Evolutionary conservation across 768 basidiomycete genomes (phyloP), one percentile per base, ranked within the genome.

Genomic region (Boletus barrowsii): DNA sequence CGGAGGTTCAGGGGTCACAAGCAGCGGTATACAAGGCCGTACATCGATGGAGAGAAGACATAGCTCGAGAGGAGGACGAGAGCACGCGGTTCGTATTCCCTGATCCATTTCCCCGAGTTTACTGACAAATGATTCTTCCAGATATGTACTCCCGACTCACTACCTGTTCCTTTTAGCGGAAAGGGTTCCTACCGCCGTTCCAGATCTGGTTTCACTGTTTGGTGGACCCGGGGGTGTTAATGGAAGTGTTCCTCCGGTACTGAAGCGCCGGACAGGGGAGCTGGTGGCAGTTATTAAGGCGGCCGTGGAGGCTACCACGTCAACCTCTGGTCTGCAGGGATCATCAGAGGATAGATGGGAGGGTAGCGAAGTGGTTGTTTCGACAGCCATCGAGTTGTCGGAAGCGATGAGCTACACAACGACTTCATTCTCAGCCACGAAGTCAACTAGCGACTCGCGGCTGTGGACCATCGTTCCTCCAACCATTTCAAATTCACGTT

Each of bases 61-160:
- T 85, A 2, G 90, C 91, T 3, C 76, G 91, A 47, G 83, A 86
- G 52, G 89, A 93, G 62, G 95, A 98, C 66, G 94, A 97, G 70
- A 90, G 90, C 64, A 80, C 81, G 10, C 75, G 87, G 86, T 93
- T 66, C 42, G 82, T 72, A 4, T 33, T 50, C 33, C n/a, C 36
- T 40, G 8, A 17, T 30, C 42, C 24, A 18, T 51, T 42, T 46
- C 13, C 13, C 20, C 20, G 14, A 29, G 15, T 48, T 45, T 13
- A 37, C 43, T 15, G 13, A 49, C 11, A 14, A 9, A 15, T 20
- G 17, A 8, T 33, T 43, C 7, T 45, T 55, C 20, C 47, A 88
- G 88, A 72, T 91, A 86, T 66, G 81, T 93, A 17, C 73, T 93
- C 11, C 79, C 84, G 36, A 91, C 91, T 60, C 89, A 90, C 58